Percentiles rank a stretch among this genome's conserved stretches.
These are phyloP conservation scores for Neurospora sp. DNA, from an alignment of 2,329 filamentous ascomycete genomes.

Conservation along the genomic window DNA sequence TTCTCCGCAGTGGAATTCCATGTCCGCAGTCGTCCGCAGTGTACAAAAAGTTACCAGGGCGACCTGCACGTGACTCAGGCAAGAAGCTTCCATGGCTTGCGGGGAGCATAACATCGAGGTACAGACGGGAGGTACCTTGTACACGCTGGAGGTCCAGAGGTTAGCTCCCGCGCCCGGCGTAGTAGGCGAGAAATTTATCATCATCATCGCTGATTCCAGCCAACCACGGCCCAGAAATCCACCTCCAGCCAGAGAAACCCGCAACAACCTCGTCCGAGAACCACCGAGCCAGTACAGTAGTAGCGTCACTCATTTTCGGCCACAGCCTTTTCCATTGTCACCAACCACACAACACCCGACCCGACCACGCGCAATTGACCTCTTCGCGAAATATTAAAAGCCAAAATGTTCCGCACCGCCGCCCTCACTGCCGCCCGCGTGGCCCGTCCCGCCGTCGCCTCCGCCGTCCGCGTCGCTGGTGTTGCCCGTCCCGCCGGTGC, in stretches of 20 bases:
- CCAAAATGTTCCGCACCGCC: slow-evolving; percentile 77
- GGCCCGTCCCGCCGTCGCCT: slow-evolving; percentile 41
- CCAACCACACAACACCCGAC: not conserved
- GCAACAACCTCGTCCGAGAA: not conserved
- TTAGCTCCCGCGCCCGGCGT: not conserved
- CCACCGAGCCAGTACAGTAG: not conserved
- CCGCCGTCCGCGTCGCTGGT: slow-evolving; percentile 47
- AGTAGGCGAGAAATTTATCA: slow-evolving; percentile 9
- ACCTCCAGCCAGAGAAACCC: not conserved
- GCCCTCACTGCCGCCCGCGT: slow-evolving; percentile 65
- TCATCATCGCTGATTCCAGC: slow-evolving; percentile 2
- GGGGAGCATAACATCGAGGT: not conserved
- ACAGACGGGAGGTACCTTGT: not conserved
- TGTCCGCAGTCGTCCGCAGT: not conserved
- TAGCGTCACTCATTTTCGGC: not conserved
- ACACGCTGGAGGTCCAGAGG: not conserved
- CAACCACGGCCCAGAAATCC: slow-evolving; percentile 2
- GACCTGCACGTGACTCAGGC: not conserved
- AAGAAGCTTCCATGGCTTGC: not conserved
- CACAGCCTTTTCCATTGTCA: slow-evolving; percentile 3
- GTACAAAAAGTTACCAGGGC: not conserved
- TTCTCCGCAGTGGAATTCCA: not conserved
- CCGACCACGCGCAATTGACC: not conserved
- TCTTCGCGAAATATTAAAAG: not conserved
- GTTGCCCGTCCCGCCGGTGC: slow-evolving; percentile 35